Base-by-base conservation (phyloP, 1,284 basidiomycete species). In the Salmacisia buchloeana region DNA sequence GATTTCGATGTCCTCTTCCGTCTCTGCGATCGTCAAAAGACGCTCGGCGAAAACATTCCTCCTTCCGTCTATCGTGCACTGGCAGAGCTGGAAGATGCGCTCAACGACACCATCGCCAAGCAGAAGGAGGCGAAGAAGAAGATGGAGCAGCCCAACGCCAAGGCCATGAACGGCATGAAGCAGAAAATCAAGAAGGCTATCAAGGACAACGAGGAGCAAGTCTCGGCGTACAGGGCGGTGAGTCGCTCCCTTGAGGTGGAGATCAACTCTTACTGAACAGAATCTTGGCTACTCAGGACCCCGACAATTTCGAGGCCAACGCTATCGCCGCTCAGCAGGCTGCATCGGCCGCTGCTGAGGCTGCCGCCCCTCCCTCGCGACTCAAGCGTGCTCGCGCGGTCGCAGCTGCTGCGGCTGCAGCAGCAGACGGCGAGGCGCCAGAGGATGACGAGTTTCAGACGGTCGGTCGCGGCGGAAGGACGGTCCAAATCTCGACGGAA, bases 1-100 rank as follows among this genome's bases (percentile, higher is more conserved):
- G 96, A 98, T 83, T 97, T 94, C 81, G 96, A 99, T 83, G 96
- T 94, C 81, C 85, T 99, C 62, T 82, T 86, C 60, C 90, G 94
- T 59, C 89, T 97, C 83, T 88, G 94, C 69, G 88, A 91, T 78
- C 87, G 91, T 64, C 92, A 94, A 80, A 89, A 89, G 79, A 90
- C 80, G 69, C 85, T 90, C 34, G 85, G 88, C 36, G 93, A 96
- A 78, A 88, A 90, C 58, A 86, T 96, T 60, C 93, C 96, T 29
- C 86, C 91, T 10, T 87, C 91, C 75, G 98, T 89, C 83, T 84
- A 97, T 75, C 87, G 87, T 74, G 87, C 88, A 33, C 83, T 98
- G 58, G 81, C 85, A 63, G 86, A 83, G 69, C 86, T 98, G 58
- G 94, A 98, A 73, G 81, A 84, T 46, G 87, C 88, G 46, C 83